Conservation (phyloP, 257 asterid genomes). For the Solanum clarkiae region DNA sequence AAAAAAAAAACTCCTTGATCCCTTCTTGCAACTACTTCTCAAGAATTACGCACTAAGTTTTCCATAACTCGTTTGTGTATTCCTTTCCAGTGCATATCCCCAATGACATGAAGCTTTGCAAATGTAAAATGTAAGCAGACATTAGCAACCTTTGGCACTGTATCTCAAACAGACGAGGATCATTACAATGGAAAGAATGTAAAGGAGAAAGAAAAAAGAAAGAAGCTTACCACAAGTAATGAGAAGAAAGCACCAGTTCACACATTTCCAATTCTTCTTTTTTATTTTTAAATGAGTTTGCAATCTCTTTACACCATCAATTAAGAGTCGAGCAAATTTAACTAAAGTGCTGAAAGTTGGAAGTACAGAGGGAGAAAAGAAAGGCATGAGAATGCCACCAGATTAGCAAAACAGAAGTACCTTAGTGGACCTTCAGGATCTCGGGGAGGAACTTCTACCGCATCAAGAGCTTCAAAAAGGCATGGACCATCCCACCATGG, state of each 20-base stretch:
- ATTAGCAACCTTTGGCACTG: background rate
- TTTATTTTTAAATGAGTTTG: background rate
- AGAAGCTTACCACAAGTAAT: background rate
- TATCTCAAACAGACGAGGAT: background rate
- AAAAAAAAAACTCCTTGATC: background rate
- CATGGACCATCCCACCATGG: conserved; percentile 89
- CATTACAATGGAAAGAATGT: background rate
- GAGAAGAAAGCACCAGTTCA: background rate
- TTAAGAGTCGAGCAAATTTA: background rate
- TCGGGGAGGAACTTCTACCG: conserved; percentile 57
- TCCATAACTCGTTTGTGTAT: background rate
- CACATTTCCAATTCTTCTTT: background rate
- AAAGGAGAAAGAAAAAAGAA: background rate
- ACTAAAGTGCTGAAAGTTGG: background rate
- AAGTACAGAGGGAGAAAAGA: background rate
- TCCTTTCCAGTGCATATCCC: background rate
- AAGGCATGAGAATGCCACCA: background rate
- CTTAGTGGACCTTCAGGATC: conserved; percentile 94
- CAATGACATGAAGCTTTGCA: background rate
- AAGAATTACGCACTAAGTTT: background rate
- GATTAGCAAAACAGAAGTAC: conserved; percentile 14
- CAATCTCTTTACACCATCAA: background rate
- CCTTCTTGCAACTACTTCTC: background rate
- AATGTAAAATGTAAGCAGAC: background rate
- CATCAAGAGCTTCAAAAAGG: conserved; percentile 91